These are phyloP conservation scores for Trypanosoma caninum DNA, from an alignment of 208 protist species.

Conservation along the genomic window DNA sequence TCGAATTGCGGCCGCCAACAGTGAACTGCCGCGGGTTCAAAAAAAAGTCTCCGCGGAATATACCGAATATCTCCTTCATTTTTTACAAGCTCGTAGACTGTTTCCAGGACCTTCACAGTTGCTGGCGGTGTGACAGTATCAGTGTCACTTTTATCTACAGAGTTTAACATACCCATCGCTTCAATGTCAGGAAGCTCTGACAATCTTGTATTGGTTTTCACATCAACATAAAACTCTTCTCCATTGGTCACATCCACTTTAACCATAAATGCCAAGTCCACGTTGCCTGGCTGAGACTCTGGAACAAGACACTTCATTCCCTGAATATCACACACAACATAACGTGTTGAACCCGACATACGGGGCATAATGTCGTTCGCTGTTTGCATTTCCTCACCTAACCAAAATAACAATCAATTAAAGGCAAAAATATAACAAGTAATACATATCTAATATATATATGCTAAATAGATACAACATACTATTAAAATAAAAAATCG, in stretches of 20 bases:
- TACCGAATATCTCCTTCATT: conserved; percentile 6
- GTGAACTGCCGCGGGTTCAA: conserved; percentile 11
- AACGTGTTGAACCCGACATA: conserved; percentile 13
- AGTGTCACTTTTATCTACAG: neutral
- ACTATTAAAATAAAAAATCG: too few relatives aligned
- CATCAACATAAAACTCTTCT: conserved; percentile 25
- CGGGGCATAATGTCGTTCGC: conserved; percentile 14
- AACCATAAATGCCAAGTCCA: conserved; percentile 14
- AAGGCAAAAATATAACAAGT: neutral
- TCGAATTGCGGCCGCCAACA: conserved; percentile 19
- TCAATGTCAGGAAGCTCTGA: conserved; percentile 23
- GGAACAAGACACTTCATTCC: conserved; percentile 21
- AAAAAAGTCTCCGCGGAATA: conserved; percentile 8
- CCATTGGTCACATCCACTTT: conserved; percentile 16
- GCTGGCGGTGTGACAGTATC: neutral
- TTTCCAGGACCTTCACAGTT: neutral
- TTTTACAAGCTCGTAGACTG: conserved; percentile 5
- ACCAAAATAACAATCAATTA: neutral
- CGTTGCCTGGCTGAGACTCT: conserved; percentile 12
- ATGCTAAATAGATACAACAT: too few relatives aligned
- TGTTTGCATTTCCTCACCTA: conserved; percentile 9
- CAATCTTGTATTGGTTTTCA: conserved; percentile 10
- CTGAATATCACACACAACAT: conserved; percentile 22
- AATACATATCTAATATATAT: neutral
- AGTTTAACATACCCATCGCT: neutral